Evolutionary conservation across 192 early-diverging fungal species (phyloP).

Genomic region (Podila verticillata): DNA sequence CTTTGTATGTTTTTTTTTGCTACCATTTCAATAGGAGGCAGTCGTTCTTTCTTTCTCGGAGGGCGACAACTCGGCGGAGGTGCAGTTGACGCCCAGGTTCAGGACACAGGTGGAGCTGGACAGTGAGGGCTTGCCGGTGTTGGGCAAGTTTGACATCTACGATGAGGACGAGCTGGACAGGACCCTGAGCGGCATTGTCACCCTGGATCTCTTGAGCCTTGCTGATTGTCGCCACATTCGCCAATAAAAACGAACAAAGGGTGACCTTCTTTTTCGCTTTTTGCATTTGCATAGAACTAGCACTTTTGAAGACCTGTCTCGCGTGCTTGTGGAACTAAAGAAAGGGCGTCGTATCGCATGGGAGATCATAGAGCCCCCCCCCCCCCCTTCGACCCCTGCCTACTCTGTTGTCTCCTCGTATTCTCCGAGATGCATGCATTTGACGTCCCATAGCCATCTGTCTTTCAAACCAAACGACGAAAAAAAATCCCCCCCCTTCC

Average conservation of each 20-base stretch:
- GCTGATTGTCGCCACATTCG: constrained; percentile 15
- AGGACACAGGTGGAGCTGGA: constrained; percentile 12
- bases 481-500: background rate
- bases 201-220: constrained; percentile 25
- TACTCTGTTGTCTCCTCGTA: background rate
- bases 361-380: too few species aligned
- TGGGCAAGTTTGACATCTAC: constrained; percentile 46
- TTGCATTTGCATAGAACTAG: background rate
- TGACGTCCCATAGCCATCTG: background rate
- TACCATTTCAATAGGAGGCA: constrained; percentile 18
- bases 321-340: too few species aligned
- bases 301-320: background rate
- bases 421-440: background rate
- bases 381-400: too few species aligned
- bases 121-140: constrained; percentile 20
- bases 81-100: constrained; percentile 29
- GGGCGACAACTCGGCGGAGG: constrained; percentile 10
- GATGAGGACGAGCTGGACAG: constrained; percentile 26
- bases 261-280: too few species aligned
- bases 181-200: constrained; percentile 8
- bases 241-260: background rate
- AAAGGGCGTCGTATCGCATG: too few species aligned
- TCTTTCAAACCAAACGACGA: background rate
- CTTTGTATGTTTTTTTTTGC: background rate
- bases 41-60: constrained; percentile 12